These are phyloP conservation scores for Pseudonitzschia pungens DNA, from an alignment of 108 stramenopile genomes.

Conservation along the genomic window DNA sequence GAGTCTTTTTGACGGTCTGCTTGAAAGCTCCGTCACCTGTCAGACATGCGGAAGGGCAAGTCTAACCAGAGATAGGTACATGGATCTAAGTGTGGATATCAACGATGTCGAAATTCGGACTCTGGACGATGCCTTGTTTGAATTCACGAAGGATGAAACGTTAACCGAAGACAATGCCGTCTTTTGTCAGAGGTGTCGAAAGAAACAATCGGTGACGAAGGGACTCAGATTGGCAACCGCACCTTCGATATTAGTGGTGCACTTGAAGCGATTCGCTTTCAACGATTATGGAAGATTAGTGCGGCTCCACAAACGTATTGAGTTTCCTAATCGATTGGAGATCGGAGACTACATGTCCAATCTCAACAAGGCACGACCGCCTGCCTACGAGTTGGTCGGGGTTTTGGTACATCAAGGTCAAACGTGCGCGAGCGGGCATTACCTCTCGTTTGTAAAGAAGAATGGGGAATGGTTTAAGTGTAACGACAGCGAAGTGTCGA, in stretches of 20 bases:
- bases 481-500: constrained; percentile 71
- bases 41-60: constrained; percentile 67
- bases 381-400: constrained; percentile 76
- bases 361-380: constrained; percentile 73
- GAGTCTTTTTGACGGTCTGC: constrained; percentile 82
- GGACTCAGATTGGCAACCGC: constrained; percentile 81
- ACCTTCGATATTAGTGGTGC: constrained; percentile 81
- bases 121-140: constrained; percentile 61
- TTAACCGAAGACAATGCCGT: constrained; percentile 77
- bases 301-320: constrained; percentile 66
- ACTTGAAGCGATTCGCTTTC: constrained; percentile 84
- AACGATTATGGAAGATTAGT: constrained; percentile 64
- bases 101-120: constrained; percentile 50
- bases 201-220: constrained; percentile 70
- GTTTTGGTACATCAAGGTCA: constrained; percentile 78
- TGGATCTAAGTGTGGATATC: constrained; percentile 87
- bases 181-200: constrained; percentile 62
- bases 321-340: constrained; percentile 66
- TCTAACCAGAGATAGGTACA: constrained; percentile 82
- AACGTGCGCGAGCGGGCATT: constrained; percentile 82
- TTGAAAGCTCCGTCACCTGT: constrained; percentile 84
- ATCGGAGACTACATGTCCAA: constrained; percentile 78
- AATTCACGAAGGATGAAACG: constrained; percentile 76
- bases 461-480: constrained; percentile 73
- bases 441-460: constrained; percentile 75